These are phyloP conservation scores for Salix exigua DNA, from an alignment of 345 rosid species.

Conservation along the genomic window DNA sequence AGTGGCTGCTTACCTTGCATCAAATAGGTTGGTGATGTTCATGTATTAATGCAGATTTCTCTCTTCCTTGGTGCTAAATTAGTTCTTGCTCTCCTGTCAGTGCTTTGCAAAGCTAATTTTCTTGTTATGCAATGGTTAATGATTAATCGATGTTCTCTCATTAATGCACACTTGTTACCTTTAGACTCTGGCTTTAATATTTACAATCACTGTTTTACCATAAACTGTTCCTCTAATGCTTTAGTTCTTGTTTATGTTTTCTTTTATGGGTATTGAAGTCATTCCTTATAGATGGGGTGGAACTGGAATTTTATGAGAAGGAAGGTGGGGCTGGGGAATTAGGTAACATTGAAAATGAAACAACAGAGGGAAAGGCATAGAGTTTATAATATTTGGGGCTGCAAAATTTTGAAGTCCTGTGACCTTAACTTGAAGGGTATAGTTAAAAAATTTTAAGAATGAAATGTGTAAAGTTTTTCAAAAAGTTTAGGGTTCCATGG, in stretches of 20 bases:
- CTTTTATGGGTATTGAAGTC: neutral
- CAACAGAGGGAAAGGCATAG: neutral
- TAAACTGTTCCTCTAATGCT: neutral
- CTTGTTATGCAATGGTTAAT: neutral
- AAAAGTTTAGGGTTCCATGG: neutral
- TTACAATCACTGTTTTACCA: neutral
- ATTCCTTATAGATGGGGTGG: neutral
- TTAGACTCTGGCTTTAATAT: neutral
- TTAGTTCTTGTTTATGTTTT: neutral
- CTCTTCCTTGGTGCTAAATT: neutral
- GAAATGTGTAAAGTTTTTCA: neutral
- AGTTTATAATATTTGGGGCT: neutral
- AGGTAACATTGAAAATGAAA: neutral
- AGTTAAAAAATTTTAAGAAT: too few relatives aligned
- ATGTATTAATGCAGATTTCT: neutral
- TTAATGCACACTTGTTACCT: neutral
- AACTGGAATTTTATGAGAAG: neutral
- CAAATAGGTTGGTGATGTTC: slow-evolving; percentile 72
- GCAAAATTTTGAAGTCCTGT: neutral
- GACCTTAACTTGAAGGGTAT: neutral
- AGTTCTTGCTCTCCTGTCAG: neutral
- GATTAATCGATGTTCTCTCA: neutral
- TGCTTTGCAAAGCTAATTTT: neutral
- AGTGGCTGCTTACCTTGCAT: slow-evolving; percentile 86
- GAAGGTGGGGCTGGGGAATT: neutral